phyloP scores from a whole-genome alignment of 2,329 filamentous ascomycete genomes.

The Stenocarpella maydis region DNA sequence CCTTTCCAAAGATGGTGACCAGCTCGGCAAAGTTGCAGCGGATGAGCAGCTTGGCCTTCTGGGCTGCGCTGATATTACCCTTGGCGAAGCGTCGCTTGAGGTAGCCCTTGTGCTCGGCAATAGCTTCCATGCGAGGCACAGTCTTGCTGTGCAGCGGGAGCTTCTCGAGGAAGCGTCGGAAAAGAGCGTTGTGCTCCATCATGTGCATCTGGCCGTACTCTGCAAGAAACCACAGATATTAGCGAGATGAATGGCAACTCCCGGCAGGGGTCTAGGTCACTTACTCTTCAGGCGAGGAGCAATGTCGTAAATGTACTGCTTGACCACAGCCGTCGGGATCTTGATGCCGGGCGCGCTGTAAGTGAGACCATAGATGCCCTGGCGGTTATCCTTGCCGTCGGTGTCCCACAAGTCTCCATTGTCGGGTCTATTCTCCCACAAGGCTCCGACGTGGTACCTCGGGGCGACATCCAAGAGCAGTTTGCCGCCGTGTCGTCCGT shows the following conservation, averaged over 20 bases:
- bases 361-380: constrained; percentile 33
- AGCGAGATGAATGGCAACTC: background rate
- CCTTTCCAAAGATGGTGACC: constrained; percentile 23
- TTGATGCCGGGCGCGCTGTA: constrained; percentile 22
- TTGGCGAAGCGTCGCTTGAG: constrained; percentile 3
- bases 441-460: constrained; percentile 11
- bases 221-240: background rate
- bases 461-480: constrained; percentile 27
- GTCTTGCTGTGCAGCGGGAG: constrained; percentile 17
- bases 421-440: constrained; percentile 10
- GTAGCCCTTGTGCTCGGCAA: constrained; percentile 14
- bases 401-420: background rate
- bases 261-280: background rate
- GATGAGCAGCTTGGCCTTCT: background rate
- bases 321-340: constrained; percentile 24
- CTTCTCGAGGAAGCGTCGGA: constrained; percentile 27
- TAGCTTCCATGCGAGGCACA: constrained; percentile 7
- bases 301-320: constrained; percentile 24
- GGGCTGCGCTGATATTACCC: background rate
- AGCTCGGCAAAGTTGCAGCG: constrained; percentile 17
- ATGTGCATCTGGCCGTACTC: constrained; percentile 29
- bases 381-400: background rate
- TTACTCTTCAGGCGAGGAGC: constrained; percentile 27
- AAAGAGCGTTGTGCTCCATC: constrained; percentile 14
- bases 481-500: background rate